phyloP scores from a whole-genome alignment of 192 early-diverging fungal genomes.

The Coemansia sp. region DNA sequence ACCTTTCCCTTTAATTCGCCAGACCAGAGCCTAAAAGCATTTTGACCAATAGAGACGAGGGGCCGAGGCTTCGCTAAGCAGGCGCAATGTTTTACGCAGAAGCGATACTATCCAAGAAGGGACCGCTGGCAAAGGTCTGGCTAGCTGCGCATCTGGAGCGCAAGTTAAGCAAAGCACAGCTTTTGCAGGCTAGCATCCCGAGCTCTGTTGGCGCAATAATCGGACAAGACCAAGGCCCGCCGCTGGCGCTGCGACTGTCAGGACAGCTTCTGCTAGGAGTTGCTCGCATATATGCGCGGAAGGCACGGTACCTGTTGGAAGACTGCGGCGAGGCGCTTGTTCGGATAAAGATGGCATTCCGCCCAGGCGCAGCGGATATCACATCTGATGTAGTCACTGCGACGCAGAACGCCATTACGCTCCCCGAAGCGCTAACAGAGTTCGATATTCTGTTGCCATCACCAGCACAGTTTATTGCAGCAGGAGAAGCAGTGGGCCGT shows the following conservation, averaged over 20 bases:
- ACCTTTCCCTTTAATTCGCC: not conserved
- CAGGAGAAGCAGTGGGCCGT: not conserved
- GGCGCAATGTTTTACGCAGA: conserved; percentile 74
- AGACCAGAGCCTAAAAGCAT: not conserved
- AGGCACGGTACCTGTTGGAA: conserved; percentile 93
- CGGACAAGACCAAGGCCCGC: conserved; percentile 69
- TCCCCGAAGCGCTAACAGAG: conserved; percentile 83
- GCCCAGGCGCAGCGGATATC: conserved; percentile 79
- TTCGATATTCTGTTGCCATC: conserved; percentile 90
- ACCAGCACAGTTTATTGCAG: conserved; percentile 44
- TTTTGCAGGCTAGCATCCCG: conserved; percentile 90
- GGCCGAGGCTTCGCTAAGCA: not conserved
- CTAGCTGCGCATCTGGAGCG: conserved; percentile 96
- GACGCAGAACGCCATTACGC: conserved; percentile 79
- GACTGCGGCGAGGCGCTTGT: conserved; percentile 96
- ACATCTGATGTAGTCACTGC: conserved; percentile 70
- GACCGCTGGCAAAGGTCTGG: conserved; percentile 95
- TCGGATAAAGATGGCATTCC: conserved; percentile 87
- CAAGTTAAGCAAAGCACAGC: conserved; percentile 93
- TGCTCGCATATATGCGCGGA: conserved; percentile 91
- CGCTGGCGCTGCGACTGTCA: conserved; percentile 90
- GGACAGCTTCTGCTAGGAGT: conserved; percentile 97
- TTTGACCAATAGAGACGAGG: not conserved
- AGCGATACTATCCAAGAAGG: conserved; percentile 78
- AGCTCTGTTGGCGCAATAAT: conserved; percentile 85